Percentiles rank a stretch among this genome's conserved stretches.
phyloP scores from a whole-genome alignment of 306 rosid species.

The Corylus americana region DNA sequence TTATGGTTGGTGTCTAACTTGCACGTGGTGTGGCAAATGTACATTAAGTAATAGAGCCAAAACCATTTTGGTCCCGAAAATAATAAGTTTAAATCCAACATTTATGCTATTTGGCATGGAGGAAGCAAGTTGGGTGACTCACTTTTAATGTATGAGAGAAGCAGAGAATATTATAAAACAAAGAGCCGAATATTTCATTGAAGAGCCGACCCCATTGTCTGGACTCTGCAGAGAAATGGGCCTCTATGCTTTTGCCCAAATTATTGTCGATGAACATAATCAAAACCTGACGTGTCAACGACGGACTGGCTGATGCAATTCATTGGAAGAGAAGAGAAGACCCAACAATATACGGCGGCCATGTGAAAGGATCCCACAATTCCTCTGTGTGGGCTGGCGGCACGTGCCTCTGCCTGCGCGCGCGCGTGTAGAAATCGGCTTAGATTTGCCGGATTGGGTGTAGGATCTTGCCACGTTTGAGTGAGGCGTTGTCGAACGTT shows the following conservation, averaged over 20 bases:
- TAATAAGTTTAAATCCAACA: background rate
- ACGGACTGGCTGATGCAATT: background rate
- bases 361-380: constrained; percentile 15
- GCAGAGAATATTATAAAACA: background rate
- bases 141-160: background rate
- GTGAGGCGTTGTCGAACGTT: no score
- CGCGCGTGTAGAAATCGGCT: no score
- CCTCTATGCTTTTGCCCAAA: background rate
- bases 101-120: background rate
- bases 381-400: background rate
- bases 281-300: background rate
- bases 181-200: background rate
- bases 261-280: background rate
- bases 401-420: background rate
- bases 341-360: constrained; percentile 11
- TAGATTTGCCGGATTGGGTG: no score
- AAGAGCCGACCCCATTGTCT: constrained; percentile 4
- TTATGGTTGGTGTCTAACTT: background rate
- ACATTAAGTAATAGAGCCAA: no score
- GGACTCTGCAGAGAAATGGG: background rate
- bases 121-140: background rate
- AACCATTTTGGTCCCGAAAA: background rate
- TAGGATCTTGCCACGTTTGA: no score
- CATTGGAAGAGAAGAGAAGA: no score
- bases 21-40: background rate